phyloP scores from a whole-genome alignment of 331 rosid species.

The Acacia concinna region DNA sequence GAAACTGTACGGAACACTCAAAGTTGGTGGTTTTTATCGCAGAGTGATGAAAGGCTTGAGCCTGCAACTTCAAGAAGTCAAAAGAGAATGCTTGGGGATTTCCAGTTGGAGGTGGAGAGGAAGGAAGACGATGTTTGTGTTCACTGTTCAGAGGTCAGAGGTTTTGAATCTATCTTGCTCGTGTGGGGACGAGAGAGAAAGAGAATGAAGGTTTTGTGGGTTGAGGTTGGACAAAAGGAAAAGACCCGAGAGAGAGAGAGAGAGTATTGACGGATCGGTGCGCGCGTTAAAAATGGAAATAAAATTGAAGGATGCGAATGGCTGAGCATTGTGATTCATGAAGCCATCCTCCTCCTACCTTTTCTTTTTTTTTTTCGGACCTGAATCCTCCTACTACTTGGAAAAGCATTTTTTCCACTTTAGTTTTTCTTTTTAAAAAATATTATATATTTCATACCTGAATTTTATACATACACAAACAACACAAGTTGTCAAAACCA shows the following conservation, averaged over 20 bases:
- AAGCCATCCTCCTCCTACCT: not conserved
- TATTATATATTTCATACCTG: too few relatives aligned
- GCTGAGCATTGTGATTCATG: not conserved
- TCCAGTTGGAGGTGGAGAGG: not conserved
- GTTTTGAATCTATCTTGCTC: constrained; percentile 16
- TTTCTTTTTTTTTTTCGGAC: too few relatives aligned
- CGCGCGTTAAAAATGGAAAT: not conserved
- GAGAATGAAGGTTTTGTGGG: constrained; percentile 11
- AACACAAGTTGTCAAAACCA: too few relatives aligned
- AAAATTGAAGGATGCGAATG: not conserved
- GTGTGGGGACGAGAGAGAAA: not conserved
- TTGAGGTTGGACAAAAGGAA: constrained; percentile 1
- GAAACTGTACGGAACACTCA: not conserved
- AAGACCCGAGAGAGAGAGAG: not conserved
- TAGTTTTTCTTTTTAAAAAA: not conserved
- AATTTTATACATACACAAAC: too few relatives aligned
- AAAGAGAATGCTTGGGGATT: not conserved
- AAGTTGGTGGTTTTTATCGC: not conserved
- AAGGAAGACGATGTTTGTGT: not conserved
- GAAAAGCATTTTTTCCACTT: not conserved
- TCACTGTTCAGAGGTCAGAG: constrained; percentile 36
- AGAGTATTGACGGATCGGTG: not conserved
- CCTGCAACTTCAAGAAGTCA: constrained; percentile 30
- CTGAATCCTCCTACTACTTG: not conserved
- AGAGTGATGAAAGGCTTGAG: not conserved